Base-by-base conservation (phyloP, 2,329 filamentous ascomycete species). In the Alternaria ventricosa region DNA sequence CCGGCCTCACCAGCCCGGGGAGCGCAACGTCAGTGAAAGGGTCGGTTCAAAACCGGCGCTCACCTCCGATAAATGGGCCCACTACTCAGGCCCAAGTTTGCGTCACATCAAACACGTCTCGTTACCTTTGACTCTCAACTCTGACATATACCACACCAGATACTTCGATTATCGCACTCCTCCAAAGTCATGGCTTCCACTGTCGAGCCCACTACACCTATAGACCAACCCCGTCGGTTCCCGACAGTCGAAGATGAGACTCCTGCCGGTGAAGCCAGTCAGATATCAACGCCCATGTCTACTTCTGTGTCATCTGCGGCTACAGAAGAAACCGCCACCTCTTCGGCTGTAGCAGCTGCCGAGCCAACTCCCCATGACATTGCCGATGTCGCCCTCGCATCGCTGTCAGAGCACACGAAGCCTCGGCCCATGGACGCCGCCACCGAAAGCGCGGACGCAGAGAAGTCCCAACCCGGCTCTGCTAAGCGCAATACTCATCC, bases 391-490 rank as follows among this genome's bases (percentile, higher is more conserved):
- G 36, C 18, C 9, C 36, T 41, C 36, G n/a, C 36, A 18, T 41
- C 36, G n/a, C 36, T 18, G 6, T 41, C 36, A 18, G 36, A 41
- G 5, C 36, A 41, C 36, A 41, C 36, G 3, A 41, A 41, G n/a
- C 36, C 36, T 41, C 15, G 18, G 36, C n/a, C 8, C n/a, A 18
- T 18, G n/a, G 36, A 41, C 36, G 5, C 4, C 15, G 36, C 36
- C 18, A 41, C 3, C 1, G 0, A 18, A 1, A 41, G 4, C 3
- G 36, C 36, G 3, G 36, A 41, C n/a, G 8, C 1, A 3, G n/a
- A 18, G 3, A 18, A 18, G 36, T 18, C 36, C 18, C 36, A 41
- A 2, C 8, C 36, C 15, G 8, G 33, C 33, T 41, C 15, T 41
- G 33, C 33, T 41, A 6, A 41, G 1, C 33, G 33, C 33, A 2